Evolutionary conservation across 257 asterid genomes (phyloP).

Genomic region (Solanum dulcamara): DNA sequence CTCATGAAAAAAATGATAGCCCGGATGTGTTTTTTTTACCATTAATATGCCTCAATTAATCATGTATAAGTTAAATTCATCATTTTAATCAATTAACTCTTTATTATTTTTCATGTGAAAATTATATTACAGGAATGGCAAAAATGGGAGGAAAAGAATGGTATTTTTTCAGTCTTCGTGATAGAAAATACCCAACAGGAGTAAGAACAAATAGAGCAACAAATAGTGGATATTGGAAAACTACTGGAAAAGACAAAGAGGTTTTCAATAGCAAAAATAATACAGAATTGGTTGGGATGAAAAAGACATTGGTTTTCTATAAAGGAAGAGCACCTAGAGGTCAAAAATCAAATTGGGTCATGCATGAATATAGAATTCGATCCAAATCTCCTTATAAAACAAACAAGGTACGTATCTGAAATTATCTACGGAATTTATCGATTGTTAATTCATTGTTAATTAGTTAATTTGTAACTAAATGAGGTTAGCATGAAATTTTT

Average conservation of each 20-base stretch:
- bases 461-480: no score
- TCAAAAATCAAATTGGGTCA: conserved; percentile 89
- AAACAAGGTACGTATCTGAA: conserved; percentile 48
- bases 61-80: background rate
- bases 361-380: conserved; percentile 95
- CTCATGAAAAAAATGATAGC: background rate
- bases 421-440: background rate
- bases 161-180: conserved; percentile 90
- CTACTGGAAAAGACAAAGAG: conserved; percentile 93
- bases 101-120: background rate
- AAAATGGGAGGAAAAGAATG: conserved; percentile 94
- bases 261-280: conserved; percentile 51
- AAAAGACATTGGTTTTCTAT: conserved; percentile 84
- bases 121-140: conserved; percentile 49
- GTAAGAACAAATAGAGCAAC: conserved; percentile 93
- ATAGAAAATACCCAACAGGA: conserved; percentile 89
- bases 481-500: background rate
- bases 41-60: background rate
- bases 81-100: background rate
- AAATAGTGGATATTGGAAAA: conserved; percentile 85
- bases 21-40: background rate
- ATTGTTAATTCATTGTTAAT: no score
- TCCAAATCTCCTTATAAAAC: conserved; percentile 71
- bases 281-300: conserved; percentile 73
- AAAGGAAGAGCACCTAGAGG: conserved; percentile 96